Evolutionary conservation across 805 yeast genomes (phyloP).

Genomic region (Wickerhamiella occidentalis): DNA sequence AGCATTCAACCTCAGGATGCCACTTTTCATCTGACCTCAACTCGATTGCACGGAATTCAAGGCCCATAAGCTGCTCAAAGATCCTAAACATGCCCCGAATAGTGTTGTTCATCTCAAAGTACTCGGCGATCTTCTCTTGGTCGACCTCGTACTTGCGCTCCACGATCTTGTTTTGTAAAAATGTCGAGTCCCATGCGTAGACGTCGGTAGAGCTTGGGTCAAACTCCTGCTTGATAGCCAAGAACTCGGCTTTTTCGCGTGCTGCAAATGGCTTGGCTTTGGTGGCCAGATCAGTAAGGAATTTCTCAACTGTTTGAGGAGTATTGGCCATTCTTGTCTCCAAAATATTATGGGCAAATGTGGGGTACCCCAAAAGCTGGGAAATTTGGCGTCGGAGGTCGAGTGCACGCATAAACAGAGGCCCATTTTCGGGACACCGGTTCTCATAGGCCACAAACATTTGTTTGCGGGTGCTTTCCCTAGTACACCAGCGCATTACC

Average conservation of each 20-base stretch:
- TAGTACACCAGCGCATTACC: slow-evolving; percentile 58
- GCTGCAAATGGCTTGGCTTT: slow-evolving; percentile 50
- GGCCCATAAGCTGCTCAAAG: slow-evolving; percentile 56
- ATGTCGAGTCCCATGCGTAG: slow-evolving; percentile 66
- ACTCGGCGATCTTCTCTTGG: slow-evolving; percentile 58
- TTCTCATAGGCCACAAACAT: slow-evolving; percentile 59
- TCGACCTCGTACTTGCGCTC: slow-evolving; percentile 64
- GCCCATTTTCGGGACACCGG: slow-evolving; percentile 50
- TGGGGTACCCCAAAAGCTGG: slow-evolving; percentile 48
- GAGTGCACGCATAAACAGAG: slow-evolving; percentile 47
- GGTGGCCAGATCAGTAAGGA: slow-evolving; percentile 47
- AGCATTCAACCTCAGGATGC: slow-evolving; percentile 70
- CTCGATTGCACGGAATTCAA: slow-evolving; percentile 51
- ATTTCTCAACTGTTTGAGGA: slow-evolving; percentile 45
- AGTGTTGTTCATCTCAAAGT: slow-evolving; percentile 62
- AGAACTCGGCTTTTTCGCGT: slow-evolving; percentile 39
- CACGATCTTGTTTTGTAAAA: slow-evolving; percentile 50
- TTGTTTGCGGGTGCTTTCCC: slow-evolving; percentile 49
- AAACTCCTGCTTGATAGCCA: slow-evolving; percentile 44
- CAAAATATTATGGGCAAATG: slow-evolving; percentile 56
- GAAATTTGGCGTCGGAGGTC: slow-evolving; percentile 52
- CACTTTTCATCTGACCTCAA: slow-evolving; percentile 39
- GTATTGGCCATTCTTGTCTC: slow-evolving; percentile 75
- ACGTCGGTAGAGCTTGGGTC: slow-evolving; percentile 34
- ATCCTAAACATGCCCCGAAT: slow-evolving; percentile 56